Evolutionary conservation across 495 filamentous ascomycete genomes (phyloP), one percentile per base, ranked within the genome.

Genomic region (Chaetomidium leptoderma): DNA sequence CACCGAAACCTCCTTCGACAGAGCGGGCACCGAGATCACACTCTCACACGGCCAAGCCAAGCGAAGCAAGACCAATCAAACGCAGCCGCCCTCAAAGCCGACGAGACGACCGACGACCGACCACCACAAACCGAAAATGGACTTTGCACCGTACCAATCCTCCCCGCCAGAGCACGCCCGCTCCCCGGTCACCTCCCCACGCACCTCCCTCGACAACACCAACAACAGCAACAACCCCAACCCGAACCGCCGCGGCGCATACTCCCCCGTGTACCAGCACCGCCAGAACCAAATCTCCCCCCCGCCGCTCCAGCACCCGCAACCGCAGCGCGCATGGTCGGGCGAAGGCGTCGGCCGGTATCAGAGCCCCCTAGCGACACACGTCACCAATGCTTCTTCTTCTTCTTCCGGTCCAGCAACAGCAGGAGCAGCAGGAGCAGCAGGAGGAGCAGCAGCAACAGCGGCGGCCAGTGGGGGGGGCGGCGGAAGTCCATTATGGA

Each of bases 91-190:
- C n/a, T n/a, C 27, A 29, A 29, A 29, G 3, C 26, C 36, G n/a
- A 27, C 45, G 5, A 55, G 33, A 51, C 14, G n/a, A n/a, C n/a
- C n/a, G n/a, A n/a, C n/a, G n/a, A n/a, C n/a, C n/a, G n/a, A n/a
- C n/a, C n/a, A n/a, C n/a, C n/a, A n/a, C n/a, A n/a, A n/a, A n/a
- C 35, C 19, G 4, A 54, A 37, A 36, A 95, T 95, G 89, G 90
- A 96, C 73, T 97, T 97, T 73, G 92, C 92, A 27, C 92, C 92
- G 30, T 97, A 97, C 74, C 92, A 97, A 78, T 80, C 91, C 73
- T 85, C 86, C 57, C 86, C 87, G 13, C 91, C 91, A 23, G 90
- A 92, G 77, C 77, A 82, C 63, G 83, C 84, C 43, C 81, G 86
- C 71, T 92, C 86, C 16, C 90, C 83, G 52, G 29, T 76, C 57